Conservation (phyloP, 768 basidiomycete species). For the Rhizopogon salebrosus region DNA sequence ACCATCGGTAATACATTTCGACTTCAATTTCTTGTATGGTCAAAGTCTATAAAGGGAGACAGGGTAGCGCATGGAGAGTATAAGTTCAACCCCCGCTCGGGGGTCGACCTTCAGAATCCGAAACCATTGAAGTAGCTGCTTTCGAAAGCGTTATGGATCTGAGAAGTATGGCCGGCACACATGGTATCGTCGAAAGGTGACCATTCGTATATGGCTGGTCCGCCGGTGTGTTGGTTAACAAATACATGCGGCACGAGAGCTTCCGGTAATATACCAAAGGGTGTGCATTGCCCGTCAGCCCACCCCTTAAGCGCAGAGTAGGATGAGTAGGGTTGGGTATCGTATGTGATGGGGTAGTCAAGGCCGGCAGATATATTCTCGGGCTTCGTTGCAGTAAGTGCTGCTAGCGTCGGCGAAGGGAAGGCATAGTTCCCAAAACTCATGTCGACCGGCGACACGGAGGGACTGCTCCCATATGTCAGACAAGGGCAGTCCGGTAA, state of each 20-base stretch:
- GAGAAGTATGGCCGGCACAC: not conserved
- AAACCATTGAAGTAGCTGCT: not conserved
- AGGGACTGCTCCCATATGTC: slow-evolving; percentile 20
- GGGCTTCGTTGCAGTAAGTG: slow-evolving; percentile 10
- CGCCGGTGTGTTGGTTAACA: slow-evolving; percentile 20
- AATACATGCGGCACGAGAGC: slow-evolving; percentile 22
- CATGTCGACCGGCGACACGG: slow-evolving; percentile 21
- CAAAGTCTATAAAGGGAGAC: not conserved
- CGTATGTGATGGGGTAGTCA: slow-evolving; percentile 1
- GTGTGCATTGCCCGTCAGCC: slow-evolving; percentile 14
- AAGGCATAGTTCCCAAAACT: slow-evolving; percentile 17
- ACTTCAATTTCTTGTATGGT: not conserved
- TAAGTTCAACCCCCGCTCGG: not conserved
- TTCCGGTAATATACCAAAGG: slow-evolving; percentile 1
- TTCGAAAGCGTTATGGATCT: not conserved
- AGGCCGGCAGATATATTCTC: slow-evolving; percentile 1
- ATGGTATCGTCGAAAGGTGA: slow-evolving; percentile 15
- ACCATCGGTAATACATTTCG: not conserved
- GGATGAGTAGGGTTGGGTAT: slow-evolving; percentile 7
- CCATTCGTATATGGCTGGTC: slow-evolving; percentile 18
- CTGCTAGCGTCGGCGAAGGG: slow-evolving; percentile 11
- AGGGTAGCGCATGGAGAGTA: not conserved
- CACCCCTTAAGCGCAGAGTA: slow-evolving; percentile 24
- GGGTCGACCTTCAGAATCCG: not conserved
- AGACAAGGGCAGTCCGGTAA: slow-evolving; percentile 16